Evolutionary conservation across 2,329 filamentous ascomycete species (phyloP), one percentile per base, ranked within the genome.

Genomic region (Blumeriella jaapii): DNA sequence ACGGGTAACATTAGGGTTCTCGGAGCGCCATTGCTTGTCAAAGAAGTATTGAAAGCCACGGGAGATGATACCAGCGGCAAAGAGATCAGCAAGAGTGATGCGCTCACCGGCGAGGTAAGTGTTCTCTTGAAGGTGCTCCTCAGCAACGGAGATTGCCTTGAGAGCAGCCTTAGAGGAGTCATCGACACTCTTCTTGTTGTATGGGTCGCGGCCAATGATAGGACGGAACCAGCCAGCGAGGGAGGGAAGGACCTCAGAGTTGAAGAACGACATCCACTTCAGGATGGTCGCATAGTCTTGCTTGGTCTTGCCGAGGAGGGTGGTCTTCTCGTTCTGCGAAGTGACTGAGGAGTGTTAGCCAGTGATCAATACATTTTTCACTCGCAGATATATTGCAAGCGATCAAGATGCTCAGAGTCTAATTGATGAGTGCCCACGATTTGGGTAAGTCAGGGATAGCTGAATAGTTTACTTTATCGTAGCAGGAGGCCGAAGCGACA

Each of bases 391-490:
- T 37, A 27, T 38, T 26, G 17, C 23, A 26, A 12, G 29, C 39
- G 15, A 38, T 50, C 50, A 44, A 54, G 48, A 54, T 60, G 60
- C 64, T 86, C 79, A 85, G 79, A 84, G 80, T 82, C 76, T 89
- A 85, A 72, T 55, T 56, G 55, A 50, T 50, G 69, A 75, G 74
- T 94, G 87, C 86, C 93, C 87, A 95, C 62, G 64, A 66, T 67
- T n/a, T n/a, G 63, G 54, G 93, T 95, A 83, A 91, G 89, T 82
- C 84, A 95, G 89, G 89, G 85, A 93, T 93, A 93, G 93, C 85
- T 91, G 81, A 69, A 78, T 71, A 74, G 71, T 68, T 67, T 69
- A 69, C 48, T 50, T 53, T 54, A 55, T 57, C 55, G 52, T 52
- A 44, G 53, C 52, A 52, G 34, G 18, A 18, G 26, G 15, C 28